Conservation (phyloP, 1,284 basidiomycete genomes). For the Puccinia hordei region DNA sequence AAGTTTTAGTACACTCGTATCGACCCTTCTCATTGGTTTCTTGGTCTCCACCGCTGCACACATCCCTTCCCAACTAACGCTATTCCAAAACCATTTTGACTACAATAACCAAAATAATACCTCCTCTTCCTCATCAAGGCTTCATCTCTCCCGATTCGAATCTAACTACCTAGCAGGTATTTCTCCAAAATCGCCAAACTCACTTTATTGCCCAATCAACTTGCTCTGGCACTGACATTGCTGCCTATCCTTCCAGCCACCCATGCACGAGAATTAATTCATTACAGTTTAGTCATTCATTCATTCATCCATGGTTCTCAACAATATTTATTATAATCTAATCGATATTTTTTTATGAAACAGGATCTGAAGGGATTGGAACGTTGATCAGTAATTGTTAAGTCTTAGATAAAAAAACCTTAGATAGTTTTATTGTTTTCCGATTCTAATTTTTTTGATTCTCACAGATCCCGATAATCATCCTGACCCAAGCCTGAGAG, state of each 20-base stretch:
- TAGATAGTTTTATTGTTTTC: background rate
- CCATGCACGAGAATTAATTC: constrained; percentile 48
- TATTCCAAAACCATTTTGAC: background rate
- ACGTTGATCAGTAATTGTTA: constrained; percentile 41
- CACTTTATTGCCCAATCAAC: background rate
- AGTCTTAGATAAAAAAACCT: background rate
- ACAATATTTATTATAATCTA: background rate
- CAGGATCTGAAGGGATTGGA: constrained; percentile 47
- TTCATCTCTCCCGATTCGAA: constrained; percentile 6
- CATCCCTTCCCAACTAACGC: constrained; percentile 5
- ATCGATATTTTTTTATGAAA: background rate
- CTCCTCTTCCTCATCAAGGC: background rate
- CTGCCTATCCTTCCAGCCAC: constrained; percentile 16
- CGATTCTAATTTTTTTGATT: background rate
- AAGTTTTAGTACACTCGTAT: background rate
- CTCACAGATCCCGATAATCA: constrained; percentile 11
- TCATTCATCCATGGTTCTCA: no score
- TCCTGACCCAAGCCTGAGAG: constrained; percentile 15
- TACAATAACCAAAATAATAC: background rate
- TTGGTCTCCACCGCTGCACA: background rate
- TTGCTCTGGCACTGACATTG: background rate
- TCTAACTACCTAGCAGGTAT: constrained; percentile 7
- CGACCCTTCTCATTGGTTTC: background rate
- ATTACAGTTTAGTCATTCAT: constrained; percentile 38
- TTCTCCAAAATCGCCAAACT: background rate